Evolutionary conservation across 2,329 filamentous ascomycete genomes (phyloP).

Genomic region (Fusarium sp.): DNA sequence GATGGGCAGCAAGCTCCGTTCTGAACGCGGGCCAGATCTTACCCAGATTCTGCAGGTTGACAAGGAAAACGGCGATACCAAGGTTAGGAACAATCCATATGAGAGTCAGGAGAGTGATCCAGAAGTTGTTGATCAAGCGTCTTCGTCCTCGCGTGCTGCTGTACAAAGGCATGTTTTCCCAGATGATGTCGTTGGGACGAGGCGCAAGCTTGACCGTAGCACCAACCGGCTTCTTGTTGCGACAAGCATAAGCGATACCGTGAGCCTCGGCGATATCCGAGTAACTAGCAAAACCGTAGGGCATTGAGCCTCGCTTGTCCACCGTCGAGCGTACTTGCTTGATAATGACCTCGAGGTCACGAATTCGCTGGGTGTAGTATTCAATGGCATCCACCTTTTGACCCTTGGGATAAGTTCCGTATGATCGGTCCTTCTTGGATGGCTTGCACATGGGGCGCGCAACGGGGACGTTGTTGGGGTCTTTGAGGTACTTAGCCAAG

Average conservation of each 20-base stretch:
- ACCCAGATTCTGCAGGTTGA: constrained; percentile 85
- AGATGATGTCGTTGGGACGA: constrained; percentile 91
- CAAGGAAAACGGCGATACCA: constrained; percentile 92
- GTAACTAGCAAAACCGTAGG: constrained; percentile 96
- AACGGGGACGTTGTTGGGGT: constrained; percentile 82
- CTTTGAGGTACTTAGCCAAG: constrained; percentile 89
- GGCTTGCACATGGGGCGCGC: constrained; percentile 83
- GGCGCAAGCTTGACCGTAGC: constrained; percentile 84
- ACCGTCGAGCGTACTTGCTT: constrained; percentile 84
- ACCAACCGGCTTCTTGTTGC: constrained; percentile 83
- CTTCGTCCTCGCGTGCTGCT: constrained; percentile 77
- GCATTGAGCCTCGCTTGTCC: constrained; percentile 88
- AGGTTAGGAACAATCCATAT: constrained; percentile 94
- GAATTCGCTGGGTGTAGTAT: constrained; percentile 88
- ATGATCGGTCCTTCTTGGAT: constrained; percentile 81
- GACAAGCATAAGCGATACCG: constrained; percentile 83
- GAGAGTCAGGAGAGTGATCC: constrained; percentile 83
- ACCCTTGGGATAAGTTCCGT: constrained; percentile 71
- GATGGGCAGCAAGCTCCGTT: constrained; percentile 70
- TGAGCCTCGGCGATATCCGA: constrained; percentile 90
- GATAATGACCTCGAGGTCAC: constrained; percentile 84
- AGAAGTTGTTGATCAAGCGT: constrained; percentile 83
- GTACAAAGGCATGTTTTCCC: constrained; percentile 88
- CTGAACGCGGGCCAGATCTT: constrained; percentile 83
- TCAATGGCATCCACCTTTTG: constrained; percentile 94